Conservation (phyloP, 202 grass and related monocot species). For the Brachypodium distachyon region DNA sequence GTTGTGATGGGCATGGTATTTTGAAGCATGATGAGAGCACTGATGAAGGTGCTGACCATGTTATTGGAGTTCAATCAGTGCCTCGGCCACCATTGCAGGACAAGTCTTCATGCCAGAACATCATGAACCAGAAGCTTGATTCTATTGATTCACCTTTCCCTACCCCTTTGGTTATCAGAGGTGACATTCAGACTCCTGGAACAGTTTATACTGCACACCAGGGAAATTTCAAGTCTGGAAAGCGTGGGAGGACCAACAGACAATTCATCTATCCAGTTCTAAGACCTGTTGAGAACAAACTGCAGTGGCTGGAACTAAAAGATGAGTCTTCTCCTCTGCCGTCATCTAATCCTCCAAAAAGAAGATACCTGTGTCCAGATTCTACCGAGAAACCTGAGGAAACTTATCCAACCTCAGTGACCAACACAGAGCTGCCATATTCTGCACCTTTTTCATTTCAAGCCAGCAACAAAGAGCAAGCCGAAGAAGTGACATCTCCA, state of each 20-base stretch:
- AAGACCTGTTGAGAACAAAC: slow-evolving; percentile 39
- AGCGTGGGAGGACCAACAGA: slow-evolving; percentile 17
- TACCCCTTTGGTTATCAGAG: slow-evolving; percentile 40
- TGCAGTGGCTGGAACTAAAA: slow-evolving; percentile 17
- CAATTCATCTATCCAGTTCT: slow-evolving; percentile 48
- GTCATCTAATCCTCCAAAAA: slow-evolving; percentile 14
- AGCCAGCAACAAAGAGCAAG: background rate
- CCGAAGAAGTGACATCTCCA: background rate
- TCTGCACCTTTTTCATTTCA: background rate
- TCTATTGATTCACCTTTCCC: slow-evolving; percentile 36
- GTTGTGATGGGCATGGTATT: background rate
- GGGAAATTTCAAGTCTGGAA: slow-evolving; percentile 18
- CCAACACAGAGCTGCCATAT: background rate
- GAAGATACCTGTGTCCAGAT: slow-evolving; percentile 12
- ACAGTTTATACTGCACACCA: slow-evolving; percentile 19
- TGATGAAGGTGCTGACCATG: background rate
- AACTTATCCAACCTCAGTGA: background rate
- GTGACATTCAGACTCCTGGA: slow-evolving; percentile 46
- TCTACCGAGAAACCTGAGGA: slow-evolving; percentile 3
- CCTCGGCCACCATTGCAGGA: slow-evolving; percentile 4
- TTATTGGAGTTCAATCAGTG: background rate
- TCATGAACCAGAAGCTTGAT: slow-evolving; percentile 1
- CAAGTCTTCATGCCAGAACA: slow-evolving; percentile 15
- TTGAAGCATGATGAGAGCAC: background rate
- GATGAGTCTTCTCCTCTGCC: slow-evolving; percentile 15